Evolutionary conservation across 306 rosid genomes (phyloP), one percentile per base, ranked within the genome.

Genomic region (Myrica gale): DNA sequence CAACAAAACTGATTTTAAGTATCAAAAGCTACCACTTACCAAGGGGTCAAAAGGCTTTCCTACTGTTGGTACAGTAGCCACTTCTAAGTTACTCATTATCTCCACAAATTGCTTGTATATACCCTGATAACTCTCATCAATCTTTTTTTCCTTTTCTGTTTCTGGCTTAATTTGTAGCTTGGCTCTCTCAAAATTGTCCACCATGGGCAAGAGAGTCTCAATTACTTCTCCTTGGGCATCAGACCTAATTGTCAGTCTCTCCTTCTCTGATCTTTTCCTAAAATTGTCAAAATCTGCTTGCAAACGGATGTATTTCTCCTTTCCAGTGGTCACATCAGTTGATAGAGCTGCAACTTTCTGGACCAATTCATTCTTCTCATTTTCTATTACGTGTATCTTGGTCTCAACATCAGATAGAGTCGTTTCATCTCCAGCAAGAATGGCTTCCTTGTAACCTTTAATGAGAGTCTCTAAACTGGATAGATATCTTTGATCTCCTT

Each of bases 271-370:
- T 82, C 82, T 86, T 87, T 90, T 95, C 78, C 97, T 89, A 56
- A 87, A 95, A 80, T 95, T 95, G 68, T 95, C 97, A 89, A 95
- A 92, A 81, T 95, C 97, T 21, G 99, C 97, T 78, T 95, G 99
- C 47, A 92, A 70, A 8, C 97, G 92, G 50, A 90, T 72, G 70
- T 62, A 71, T 80, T 83, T 88, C 82, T 89, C 86, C 87, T 92
- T 95, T 73, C 90, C 90, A 78, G 88, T 82, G 20, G 85, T 82
- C 74, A 88, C 86, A 62, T 92, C 93, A 2, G 83, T 84, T 0
- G 85, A 85, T 47, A 89, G 63, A 76, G 79, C 73, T 15, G 91
- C 87, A n/a, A 83, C 78, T 80, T 86, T 74, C 72, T 83, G 80
- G 53, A 76, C 76, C 85, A 95, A 82, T 61, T 87, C 84, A 83